phyloP scores from a whole-genome alignment of 148 eudicot species.

The Rhododendron vialii region DNA sequence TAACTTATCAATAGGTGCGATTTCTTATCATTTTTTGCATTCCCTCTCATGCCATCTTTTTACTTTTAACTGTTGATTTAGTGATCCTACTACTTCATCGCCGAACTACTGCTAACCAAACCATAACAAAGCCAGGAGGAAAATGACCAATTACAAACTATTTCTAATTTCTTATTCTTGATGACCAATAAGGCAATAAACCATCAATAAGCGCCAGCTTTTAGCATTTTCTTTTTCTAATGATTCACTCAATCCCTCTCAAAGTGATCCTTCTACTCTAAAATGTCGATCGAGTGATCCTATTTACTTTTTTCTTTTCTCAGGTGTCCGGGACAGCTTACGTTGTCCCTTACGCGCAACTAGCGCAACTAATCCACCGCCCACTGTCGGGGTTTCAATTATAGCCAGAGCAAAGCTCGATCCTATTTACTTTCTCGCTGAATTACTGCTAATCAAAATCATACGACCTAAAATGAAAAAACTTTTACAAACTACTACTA shows the following conservation, averaged over 20 bases:
- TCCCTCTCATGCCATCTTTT: neutral
- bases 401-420: neutral
- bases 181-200: no score
- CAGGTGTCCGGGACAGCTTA: neutral
- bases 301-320: no score
- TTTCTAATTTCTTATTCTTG: neutral
- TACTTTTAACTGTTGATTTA: neutral
- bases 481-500: neutral
- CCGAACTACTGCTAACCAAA: neutral
- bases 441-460: no score
- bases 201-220: neutral
- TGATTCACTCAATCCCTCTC: neutral
- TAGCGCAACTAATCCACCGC: neutral
- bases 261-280: neutral
- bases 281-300: neutral
- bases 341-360: no score
- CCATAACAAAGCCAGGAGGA: neutral
- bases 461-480: no score
- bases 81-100: neutral
- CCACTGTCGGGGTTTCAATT: neutral
- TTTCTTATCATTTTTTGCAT: neutral
- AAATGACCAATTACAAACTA: neutral
- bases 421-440: neutral
- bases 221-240: neutral
- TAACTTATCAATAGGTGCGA: neutral